Evolutionary conservation across 169 alveolate species (phyloP), one percentile per base, ranked within the genome.

Genomic region (Plasmodium cynomolgi): DNA sequence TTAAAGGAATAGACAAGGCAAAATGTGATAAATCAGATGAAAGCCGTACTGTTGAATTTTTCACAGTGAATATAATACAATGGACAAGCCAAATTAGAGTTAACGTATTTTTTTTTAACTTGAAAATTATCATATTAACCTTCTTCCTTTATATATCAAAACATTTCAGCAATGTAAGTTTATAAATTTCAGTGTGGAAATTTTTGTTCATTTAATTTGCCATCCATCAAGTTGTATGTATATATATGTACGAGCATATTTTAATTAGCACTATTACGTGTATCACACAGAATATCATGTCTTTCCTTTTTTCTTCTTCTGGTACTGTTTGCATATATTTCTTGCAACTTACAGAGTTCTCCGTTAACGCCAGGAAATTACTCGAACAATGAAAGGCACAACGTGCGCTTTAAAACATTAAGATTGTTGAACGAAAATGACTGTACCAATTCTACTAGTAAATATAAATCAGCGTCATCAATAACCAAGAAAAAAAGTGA

Each of bases 41-140:
- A 68, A 26, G 8, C 77, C n/a, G 31, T 26, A 23, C 77, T 68
- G 37, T 2, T 68, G 77, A 29, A 29, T 68, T 68, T 68, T 0
- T 7, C 31, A 68, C 77, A 7, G 5, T 68, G n/a, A 8, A 34
- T 23, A 68, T 68, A 68, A 68, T 11, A 29, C n/a, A 80, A 80
- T 44, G 74, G 58, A 41, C 73, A 80, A 41, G 39, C 4, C 47
- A 41, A 80, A 80, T 23, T 9, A 80, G n/a, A 41, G 15, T 80
- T 37, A 44, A 41, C n/a, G 56, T 44, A 80, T 31, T 37, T 4
- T 26, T 44, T 37, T 15, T 80, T 80, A 37, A 37, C 34, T 9
- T 33, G 84, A 80, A 37, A 80, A 26, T 80, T 80, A 23, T 80
- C 31, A 23, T 41, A 80, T 80, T 80, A 80, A 8, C 23, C 11